Evolutionary conservation across 1,284 basidiomycete genomes (phyloP).

Genomic region (Xerocomus minutiporus): DNA sequence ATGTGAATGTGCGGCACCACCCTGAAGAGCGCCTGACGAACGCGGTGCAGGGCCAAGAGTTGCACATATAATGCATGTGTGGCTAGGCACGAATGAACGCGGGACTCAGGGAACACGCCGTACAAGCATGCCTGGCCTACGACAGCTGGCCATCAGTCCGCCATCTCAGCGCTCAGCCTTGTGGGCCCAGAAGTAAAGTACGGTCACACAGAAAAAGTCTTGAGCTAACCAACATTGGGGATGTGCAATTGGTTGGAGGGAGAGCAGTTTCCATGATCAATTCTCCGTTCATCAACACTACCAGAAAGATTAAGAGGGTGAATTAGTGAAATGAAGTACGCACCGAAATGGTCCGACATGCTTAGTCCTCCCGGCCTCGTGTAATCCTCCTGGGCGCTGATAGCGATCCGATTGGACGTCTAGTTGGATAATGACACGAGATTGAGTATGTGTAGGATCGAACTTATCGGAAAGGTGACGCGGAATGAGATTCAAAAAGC

Average conservation of each 20-base stretch:
- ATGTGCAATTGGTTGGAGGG: background rate
- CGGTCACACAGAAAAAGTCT: background rate
- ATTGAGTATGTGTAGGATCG: background rate
- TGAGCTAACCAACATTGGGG: background rate
- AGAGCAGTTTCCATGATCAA: background rate
- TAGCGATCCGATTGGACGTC: constrained; percentile 2
- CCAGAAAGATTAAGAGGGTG: constrained; percentile 6
- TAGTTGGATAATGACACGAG: background rate
- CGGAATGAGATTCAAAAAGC: background rate
- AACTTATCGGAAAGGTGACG: background rate
- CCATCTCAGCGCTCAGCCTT: background rate
- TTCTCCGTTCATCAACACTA: background rate
- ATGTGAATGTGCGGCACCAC: constrained; percentile 6
- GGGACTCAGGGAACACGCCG: constrained; percentile 14
- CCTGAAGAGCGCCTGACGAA: constrained; percentile 14
- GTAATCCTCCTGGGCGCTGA: constrained; percentile 22
- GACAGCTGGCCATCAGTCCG: background rate
- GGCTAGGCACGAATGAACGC: constrained; percentile 12
- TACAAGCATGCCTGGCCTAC: constrained; percentile 5
- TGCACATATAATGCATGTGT: constrained; percentile 13
- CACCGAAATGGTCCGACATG: constrained; percentile 6
- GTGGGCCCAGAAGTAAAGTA: background rate
- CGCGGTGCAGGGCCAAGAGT: constrained; percentile 18
- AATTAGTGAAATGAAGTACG: constrained; percentile 10
- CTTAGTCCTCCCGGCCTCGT: constrained; percentile 19